Base-by-base conservation (phyloP, 441 rosid genomes). In the Adansonia gregorii region DNA sequence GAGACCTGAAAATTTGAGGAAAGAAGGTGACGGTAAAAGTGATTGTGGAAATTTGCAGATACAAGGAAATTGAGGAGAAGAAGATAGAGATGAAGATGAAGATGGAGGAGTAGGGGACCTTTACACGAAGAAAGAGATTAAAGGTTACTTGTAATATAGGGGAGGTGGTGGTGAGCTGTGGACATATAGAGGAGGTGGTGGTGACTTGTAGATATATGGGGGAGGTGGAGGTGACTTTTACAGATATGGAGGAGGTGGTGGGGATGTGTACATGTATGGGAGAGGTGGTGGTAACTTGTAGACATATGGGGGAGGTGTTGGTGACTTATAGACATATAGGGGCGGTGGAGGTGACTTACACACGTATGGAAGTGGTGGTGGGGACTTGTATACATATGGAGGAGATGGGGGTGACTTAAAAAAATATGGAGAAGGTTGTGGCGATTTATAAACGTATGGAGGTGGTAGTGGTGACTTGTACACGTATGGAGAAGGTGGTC, bases 1-100 rank as follows among this genome's bases (percentile, higher is more conserved):
- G 78, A 2, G 73, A 78, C 2, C n/a, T 19, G 60, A 58, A 70
- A 59, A 17, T 55, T 55, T 55, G 8, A 52, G 58, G 58, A 55
- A 1, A 27, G 60, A 22, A 56, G 60, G 60, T 17, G 24, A 3
- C 7, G 24, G 24, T 56, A 17, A 8, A 6, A 79, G 79, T 0
- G 75, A 78, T 0, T 76, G 76, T 0, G 79, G 76, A 0, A 78
- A 79, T 0, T 39, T 67, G 11, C 73, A 63, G 2, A 49, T 8
- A 1, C 31, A 76, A 0, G 73, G 56, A 52, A 2, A 52, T 52
- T 67, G 35, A 27, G 35, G 35, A 27, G 35, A 27, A 0, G 2
- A 3, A 27, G 35, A 27, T 27, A 1, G 2, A 27, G 35, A 27
- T 27, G 2, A 27, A 27, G 35, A 27, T 27, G 35, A 27, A 2